Conservation (phyloP, 768 basidiomycete species). For the Sistotremastrum suecicum region DNA sequence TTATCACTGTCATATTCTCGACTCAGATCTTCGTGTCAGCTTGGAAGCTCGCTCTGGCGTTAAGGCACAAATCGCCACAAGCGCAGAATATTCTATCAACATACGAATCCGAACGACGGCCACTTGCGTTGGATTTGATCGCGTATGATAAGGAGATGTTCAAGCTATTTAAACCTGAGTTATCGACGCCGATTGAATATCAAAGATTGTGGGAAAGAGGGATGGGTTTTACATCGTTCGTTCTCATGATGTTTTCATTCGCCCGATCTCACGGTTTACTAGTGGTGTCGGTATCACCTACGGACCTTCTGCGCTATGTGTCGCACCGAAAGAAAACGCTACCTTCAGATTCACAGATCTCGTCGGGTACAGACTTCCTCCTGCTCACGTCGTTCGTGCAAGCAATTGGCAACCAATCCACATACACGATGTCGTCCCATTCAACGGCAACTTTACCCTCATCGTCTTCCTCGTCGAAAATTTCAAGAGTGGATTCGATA, state of each 20-base stretch:
- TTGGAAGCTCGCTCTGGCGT: conserved; percentile 50
- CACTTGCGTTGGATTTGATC: conserved; percentile 61
- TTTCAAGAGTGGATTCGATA: too few relatives aligned
- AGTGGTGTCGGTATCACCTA: conserved; percentile 44
- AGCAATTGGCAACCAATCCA: too few relatives aligned
- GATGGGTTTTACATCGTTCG: conserved; percentile 32
- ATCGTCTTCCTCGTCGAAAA: too few relatives aligned
- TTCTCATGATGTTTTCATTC: conserved; percentile 5
- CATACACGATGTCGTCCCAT: too few relatives aligned
- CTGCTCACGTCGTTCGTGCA: too few relatives aligned
- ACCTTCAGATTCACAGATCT: too few relatives aligned
- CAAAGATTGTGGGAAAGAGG: conserved; percentile 30
- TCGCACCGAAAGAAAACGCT: too few relatives aligned
- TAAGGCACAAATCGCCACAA: conserved; percentile 13
- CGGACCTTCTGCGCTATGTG: conserved; percentile 20
- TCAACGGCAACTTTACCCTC: not conserved
- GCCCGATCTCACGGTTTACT: conserved; percentile 21
- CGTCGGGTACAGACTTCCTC: too few relatives aligned
- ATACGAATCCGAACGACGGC: conserved; percentile 53
- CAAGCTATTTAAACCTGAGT: conserved; percentile 43
- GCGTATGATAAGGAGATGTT: conserved; percentile 54
- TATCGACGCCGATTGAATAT: conserved; percentile 22
- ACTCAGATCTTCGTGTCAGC: conserved; percentile 15
- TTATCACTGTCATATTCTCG: not conserved
- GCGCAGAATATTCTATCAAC: not conserved